Evolutionary conservation across 2,329 filamentous ascomycete species (phyloP).

Genomic region (Bipolaris cookei): DNA sequence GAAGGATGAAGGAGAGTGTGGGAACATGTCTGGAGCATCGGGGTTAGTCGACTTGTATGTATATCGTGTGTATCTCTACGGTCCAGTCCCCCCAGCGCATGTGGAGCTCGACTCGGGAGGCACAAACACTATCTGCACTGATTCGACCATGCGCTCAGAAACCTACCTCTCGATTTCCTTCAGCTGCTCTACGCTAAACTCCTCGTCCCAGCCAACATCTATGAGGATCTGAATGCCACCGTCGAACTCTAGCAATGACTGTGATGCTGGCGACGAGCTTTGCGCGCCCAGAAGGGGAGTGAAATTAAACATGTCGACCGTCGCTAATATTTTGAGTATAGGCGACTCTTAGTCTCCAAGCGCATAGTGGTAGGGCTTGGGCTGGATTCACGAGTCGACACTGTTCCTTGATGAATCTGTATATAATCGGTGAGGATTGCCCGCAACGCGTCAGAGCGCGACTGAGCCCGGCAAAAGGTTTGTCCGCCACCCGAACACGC

Average conservation of each 20-base stretch:
- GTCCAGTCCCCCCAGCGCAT: constrained; percentile 6
- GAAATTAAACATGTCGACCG: constrained; percentile 84
- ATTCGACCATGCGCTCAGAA: constrained; percentile 1
- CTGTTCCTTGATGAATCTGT: constrained; percentile 9
- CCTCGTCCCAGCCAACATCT: constrained; percentile 95
- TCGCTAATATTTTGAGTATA: constrained; percentile 2
- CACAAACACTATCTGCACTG: neutral
- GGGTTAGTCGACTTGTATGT: constrained; percentile 26
- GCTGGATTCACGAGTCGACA: neutral
- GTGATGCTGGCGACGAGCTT: constrained; percentile 82
- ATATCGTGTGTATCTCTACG: constrained; percentile 16
- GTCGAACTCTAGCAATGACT: constrained; percentile 96
- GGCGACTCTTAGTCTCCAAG: constrained; percentile 4
- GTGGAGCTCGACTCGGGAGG: neutral
- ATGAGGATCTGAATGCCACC: constrained; percentile 94
- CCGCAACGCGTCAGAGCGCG: constrained; percentile 16
- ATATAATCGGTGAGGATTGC: constrained; percentile 2
- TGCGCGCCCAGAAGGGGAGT: constrained; percentile 90
- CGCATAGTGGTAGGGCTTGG: constrained; percentile 15
- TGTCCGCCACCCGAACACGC: neutral
- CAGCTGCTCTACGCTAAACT: constrained; percentile 81
- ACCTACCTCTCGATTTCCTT: constrained; percentile 85
- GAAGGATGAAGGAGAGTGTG: constrained; percentile 88
- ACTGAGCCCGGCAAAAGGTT: constrained; percentile 6
- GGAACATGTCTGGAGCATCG: constrained; percentile 73